Percentiles rank a stretch among this genome's conserved stretches.
These are phyloP conservation scores for Furcasterigmium sp. DNA, from an alignment of 2,329 filamentous ascomycete genomes.

Conservation along the genomic window DNA sequence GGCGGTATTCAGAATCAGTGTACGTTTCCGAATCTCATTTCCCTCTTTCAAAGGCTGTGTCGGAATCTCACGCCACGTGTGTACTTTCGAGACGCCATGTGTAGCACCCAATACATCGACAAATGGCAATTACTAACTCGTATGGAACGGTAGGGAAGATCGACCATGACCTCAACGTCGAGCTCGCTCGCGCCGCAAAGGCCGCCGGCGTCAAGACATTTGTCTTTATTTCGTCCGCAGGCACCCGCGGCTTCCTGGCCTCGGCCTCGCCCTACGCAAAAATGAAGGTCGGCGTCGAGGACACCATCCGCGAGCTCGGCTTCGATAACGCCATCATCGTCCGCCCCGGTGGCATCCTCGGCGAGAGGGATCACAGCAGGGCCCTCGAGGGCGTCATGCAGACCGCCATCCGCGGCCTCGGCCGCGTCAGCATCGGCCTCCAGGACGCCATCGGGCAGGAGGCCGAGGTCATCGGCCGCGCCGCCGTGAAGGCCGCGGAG, in stretches of 20 bases:
- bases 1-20: constrained; percentile 76
- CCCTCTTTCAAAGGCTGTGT: no score
- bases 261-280: constrained; percentile 45
- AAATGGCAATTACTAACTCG: no score
- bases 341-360: constrained; percentile 71
- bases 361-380: constrained; percentile 58
- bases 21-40: no score
- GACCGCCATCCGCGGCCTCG: constrained; percentile 49
- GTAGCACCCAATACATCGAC: no score
- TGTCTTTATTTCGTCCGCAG: constrained; percentile 65
- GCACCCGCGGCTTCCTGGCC: constrained; percentile 34
- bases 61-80: no score
- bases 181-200: constrained; percentile 70
- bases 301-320: constrained; percentile 62
- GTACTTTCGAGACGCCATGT: no score
- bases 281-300: constrained; percentile 89
- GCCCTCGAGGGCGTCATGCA: constrained; percentile 52
- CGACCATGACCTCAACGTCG: constrained; percentile 81
- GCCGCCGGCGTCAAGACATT: constrained; percentile 67
- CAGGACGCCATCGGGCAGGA: constrained; percentile 71
- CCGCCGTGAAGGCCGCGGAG: constrained; percentile 56
- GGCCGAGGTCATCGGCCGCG: constrained; percentile 63
- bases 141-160: no score
- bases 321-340: constrained; percentile 77
- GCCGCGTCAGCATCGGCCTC: constrained; percentile 44